phyloP scores from a whole-genome alignment of 2,329 filamentous ascomycete genomes.

The Pseudopyricularia javanii region DNA sequence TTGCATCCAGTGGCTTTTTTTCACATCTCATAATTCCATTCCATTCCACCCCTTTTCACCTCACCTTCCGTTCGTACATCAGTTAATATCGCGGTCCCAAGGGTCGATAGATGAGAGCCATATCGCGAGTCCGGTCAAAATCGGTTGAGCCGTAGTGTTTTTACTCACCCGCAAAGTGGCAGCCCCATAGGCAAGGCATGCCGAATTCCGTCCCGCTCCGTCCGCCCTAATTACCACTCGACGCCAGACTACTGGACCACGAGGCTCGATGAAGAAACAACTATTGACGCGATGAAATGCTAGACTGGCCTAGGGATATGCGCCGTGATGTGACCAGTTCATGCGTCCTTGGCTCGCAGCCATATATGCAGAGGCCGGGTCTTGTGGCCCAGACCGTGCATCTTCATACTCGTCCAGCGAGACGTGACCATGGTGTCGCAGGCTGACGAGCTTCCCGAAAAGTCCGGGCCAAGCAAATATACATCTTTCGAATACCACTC shows the following conservation, averaged over 20 bases:
- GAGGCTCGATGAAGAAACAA: no score
- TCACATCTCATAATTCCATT: no score
- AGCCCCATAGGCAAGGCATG: no score
- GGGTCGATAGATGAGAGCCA: no score
- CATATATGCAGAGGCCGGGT: not conserved
- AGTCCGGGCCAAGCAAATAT: not conserved
- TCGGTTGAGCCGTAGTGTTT: no score
- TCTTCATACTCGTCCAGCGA: no score
- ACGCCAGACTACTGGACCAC: not conserved
- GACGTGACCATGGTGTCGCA: not conserved
- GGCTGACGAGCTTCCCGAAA: not conserved
- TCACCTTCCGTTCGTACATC: no score
- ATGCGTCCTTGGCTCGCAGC: not conserved
- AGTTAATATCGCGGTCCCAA: no score
- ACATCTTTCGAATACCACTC: not conserved
- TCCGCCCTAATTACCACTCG: not conserved
- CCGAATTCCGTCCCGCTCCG: not conserved
- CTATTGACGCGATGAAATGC: not conserved
- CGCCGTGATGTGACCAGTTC: not conserved
- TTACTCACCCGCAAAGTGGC: no score
- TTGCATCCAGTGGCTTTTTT: no score
- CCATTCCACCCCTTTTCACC: no score
- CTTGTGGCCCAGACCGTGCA: not conserved
- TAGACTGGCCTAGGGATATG: not conserved
- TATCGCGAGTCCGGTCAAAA: no score